Percentiles rank a stretch among this genome's conserved stretches.
phyloP scores from a whole-genome alignment of 768 basidiomycete species.

The Hirschioporus abietinus region DNA sequence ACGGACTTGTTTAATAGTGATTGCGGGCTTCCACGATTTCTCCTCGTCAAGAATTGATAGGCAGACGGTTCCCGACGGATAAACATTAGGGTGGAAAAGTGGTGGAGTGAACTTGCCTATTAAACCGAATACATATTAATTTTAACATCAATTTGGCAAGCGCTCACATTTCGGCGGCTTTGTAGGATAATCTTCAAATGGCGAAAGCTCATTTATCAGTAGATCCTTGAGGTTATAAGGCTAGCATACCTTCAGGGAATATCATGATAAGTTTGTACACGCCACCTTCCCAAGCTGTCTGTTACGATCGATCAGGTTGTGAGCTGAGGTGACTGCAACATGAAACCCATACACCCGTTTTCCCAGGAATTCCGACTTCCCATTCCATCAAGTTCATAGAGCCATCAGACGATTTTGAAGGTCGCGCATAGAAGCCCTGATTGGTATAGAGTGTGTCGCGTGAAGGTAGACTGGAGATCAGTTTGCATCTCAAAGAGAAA shows the following conservation, averaged over 20 bases:
- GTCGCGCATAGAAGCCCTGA: conserved; percentile 97
- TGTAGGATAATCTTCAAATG: conserved; percentile 77
- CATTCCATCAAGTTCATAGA: conserved; percentile 96
- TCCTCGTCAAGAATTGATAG: conserved; percentile 97
- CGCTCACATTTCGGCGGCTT: conserved; percentile 87
- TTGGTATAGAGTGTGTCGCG: conserved; percentile 3
- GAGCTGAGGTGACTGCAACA: conserved; percentile 8
- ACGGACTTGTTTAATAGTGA: conserved; percentile 94
- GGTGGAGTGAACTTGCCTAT: conserved; percentile 95
- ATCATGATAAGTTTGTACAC: conserved; percentile 89
- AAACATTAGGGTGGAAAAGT: conserved; percentile 97
- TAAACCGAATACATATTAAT: conserved; percentile 7
- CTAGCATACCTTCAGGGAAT: conserved; percentile 84
- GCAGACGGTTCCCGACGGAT: conserved; percentile 97
- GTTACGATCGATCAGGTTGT: conserved; percentile 11
- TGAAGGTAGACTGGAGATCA: neutral
- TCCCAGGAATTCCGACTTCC: conserved; percentile 99
- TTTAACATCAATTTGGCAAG: conserved; percentile 7
- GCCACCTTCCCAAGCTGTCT: conserved; percentile 99
- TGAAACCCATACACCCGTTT: conserved; percentile 63
- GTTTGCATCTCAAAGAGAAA: neutral
- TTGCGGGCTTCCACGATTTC: conserved; percentile 98
- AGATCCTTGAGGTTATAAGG: conserved; percentile 2
- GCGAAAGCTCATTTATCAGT: conserved; percentile 9
- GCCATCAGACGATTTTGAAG: conserved; percentile 83